A percentile compares a stretch with the other conserved stretches of the same genome.
phyloP scores from a whole-genome alignment of 805 yeast genomes.

The Yamadazyma philogaea region DNA sequence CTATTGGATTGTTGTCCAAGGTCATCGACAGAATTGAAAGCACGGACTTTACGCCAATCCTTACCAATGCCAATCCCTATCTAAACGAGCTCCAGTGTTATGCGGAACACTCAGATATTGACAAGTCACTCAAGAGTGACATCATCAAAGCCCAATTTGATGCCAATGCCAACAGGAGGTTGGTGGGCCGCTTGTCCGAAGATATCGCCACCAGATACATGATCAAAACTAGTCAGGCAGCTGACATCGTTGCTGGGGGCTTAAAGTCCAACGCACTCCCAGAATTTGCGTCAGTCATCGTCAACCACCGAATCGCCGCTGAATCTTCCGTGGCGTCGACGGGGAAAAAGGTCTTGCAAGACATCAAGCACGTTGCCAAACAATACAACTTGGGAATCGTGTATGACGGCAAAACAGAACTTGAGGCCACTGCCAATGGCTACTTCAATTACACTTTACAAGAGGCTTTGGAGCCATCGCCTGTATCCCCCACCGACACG shows the following conservation, averaged over 20 bases:
- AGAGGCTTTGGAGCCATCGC: conserved; percentile 35
- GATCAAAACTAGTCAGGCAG: conserved; percentile 48
- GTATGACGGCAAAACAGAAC: conserved; percentile 15
- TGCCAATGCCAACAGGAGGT: conserved; percentile 32
- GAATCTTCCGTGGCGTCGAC: conserved; percentile 39
- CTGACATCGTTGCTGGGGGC: conserved; percentile 47
- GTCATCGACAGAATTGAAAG: conserved; percentile 39
- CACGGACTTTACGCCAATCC: conserved; percentile 31
- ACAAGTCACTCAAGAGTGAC: conserved; percentile 27
- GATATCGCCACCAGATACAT: conserved; percentile 30
- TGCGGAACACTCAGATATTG: conserved; percentile 44
- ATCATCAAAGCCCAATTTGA: conserved; percentile 39
- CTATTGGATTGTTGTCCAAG: conserved; percentile 46
- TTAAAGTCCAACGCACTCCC: conserved; percentile 51
- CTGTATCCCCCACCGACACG: conserved; percentile 33
- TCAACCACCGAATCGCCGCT: conserved; percentile 47
- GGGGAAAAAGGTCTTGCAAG: conserved; percentile 27
- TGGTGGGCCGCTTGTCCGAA: conserved; percentile 30
- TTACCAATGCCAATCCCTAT: conserved; percentile 44
- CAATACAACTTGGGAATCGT: conserved; percentile 36
- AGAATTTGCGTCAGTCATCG: conserved; percentile 41
- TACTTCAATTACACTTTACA: conserved; percentile 28
- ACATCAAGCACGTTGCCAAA: conserved; percentile 31
- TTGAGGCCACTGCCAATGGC: conserved; percentile 18
- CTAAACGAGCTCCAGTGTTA: conserved; percentile 43